Conservation (phyloP, 2,329 filamentous ascomycete species). For the Macrophomina phaseolina region DNA sequence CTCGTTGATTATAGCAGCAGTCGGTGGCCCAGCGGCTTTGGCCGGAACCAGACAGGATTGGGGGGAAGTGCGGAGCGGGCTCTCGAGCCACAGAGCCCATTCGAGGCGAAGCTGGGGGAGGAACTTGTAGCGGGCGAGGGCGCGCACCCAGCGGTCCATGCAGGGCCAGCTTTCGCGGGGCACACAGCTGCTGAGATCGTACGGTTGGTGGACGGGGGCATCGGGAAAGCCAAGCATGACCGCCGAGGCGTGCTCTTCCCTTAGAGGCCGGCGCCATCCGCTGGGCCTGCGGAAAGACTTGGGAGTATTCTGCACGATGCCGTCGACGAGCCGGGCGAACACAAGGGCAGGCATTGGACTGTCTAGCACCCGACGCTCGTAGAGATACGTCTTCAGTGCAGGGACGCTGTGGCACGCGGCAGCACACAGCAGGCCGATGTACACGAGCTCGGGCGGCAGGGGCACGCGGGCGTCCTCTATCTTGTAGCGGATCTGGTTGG, state of each 20-base stretch:
- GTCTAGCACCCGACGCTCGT: not conserved
- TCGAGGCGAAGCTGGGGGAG: not conserved
- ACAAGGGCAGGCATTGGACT: not conserved
- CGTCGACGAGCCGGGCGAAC: not conserved
- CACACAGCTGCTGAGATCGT: not conserved
- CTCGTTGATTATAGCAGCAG: not conserved
- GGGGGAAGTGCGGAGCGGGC: not conserved
- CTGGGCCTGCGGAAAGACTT: too few relatives aligned
- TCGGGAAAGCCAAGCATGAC: conserved; percentile 4
- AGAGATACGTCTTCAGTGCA: conserved; percentile 3
- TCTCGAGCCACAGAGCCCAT: not conserved
- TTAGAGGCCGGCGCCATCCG: not conserved
- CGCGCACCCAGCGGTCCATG: not conserved
- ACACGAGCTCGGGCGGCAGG: not conserved
- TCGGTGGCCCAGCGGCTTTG: too few relatives aligned
- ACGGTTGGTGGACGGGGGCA: not conserved
- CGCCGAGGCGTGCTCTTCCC: not conserved
- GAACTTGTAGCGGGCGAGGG: not conserved
- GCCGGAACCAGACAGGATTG: not conserved
- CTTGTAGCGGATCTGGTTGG: conserved; percentile 16
- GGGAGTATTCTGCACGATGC: not conserved
- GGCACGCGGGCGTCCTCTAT: not conserved
- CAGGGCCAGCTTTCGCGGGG: not conserved
- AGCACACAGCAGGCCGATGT: not conserved
- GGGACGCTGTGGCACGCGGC: conserved; percentile 2